Conservation (phyloP, 495 filamentous ascomycete genomes). For the Aspergillus wentii region DNA sequence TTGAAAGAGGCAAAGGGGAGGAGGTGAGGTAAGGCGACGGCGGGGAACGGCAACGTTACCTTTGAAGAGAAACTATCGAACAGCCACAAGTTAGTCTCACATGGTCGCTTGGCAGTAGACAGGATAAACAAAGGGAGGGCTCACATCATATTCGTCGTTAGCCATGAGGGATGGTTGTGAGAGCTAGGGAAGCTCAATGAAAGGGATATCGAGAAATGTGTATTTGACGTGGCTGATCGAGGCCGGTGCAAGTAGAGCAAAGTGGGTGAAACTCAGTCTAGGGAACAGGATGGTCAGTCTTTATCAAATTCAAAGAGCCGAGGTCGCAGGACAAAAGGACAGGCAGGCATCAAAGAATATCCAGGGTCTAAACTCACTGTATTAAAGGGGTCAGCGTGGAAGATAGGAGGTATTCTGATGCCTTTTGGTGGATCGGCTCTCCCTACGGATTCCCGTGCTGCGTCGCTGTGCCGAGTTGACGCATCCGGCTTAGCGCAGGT, state of each 20-base stretch:
- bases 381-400: too few species aligned
- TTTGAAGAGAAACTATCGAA: conserved; percentile 95
- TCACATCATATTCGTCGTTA: conserved; percentile 99
- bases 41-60: conserved; percentile 52
- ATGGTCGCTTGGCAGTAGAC: too few species aligned
- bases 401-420: conserved; percentile 31
- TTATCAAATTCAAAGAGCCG: neutral
- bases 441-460: conserved; percentile 12
- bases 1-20: conserved; percentile 1
- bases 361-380: too few species aligned
- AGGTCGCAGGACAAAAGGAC: neutral
- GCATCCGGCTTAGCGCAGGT: conserved; percentile 23
- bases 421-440: too few species aligned
- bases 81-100: too few species aligned
- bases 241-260: conserved; percentile 13
- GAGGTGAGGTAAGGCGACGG: conserved; percentile 14
- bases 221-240: conserved; percentile 16
- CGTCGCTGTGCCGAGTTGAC: conserved; percentile 21
- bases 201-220: conserved; percentile 10
- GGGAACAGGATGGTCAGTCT: conserved; percentile 3
- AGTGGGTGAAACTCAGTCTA: conserved; percentile 7
- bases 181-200: conserved; percentile 16
- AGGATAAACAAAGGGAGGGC: conserved; percentile 27
- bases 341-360: too few species aligned
- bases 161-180: conserved; percentile 59